Base-by-base conservation (phyloP, 2,329 filamentous ascomycete genomes). In the Fusarium haematococcum region DNA sequence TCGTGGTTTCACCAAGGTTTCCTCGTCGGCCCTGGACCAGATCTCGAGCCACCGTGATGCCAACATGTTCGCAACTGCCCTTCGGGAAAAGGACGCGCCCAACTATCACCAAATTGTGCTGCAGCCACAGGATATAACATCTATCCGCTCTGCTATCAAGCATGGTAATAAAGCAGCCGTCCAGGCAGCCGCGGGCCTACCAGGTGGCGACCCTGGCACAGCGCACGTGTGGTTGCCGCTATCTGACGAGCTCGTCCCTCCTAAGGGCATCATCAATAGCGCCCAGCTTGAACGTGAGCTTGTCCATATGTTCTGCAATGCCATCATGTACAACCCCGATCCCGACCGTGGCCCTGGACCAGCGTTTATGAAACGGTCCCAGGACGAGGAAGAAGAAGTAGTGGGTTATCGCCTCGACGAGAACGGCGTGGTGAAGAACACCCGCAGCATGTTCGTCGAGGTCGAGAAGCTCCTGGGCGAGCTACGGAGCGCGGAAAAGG, bases 261-360 rank as follows among this genome's bases (percentile, higher is more conserved):
- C 97, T 0, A 94, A 92, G 77, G 94, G 92, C 23, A 98, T 98
- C 77, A 94, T 98, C 82, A 98, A 98, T 82, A 95, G 94, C 60
- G 91, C 93, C 2, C 97, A 98, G 81, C 88, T 98, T 18, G 96
- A 98, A 83, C 94, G 95, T 75, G 96, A 98, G 81, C 86, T 98
- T 13, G 94, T 97, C 77, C 94, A 97, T 78, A 98, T 98, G 94
- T 98, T 98, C 82, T 95, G 95, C 75, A 98, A 98, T 79, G 96
- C 97, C 20, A 93, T 98, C 83, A 98, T 99, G 97, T 99, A 98
- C 86, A 98, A 98, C 78, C 92, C 94, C 0, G 94, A 97, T 71
- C 91, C 93, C 0, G 87, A 93, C 75, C 90, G 92, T 30, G 93
- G 93, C 0, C 91, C 93, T 11, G 92, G 92, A 0, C 86, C 88